Conservation (phyloP, 139 green algal genomes). For the Chlamydomonas sp. region DNA sequence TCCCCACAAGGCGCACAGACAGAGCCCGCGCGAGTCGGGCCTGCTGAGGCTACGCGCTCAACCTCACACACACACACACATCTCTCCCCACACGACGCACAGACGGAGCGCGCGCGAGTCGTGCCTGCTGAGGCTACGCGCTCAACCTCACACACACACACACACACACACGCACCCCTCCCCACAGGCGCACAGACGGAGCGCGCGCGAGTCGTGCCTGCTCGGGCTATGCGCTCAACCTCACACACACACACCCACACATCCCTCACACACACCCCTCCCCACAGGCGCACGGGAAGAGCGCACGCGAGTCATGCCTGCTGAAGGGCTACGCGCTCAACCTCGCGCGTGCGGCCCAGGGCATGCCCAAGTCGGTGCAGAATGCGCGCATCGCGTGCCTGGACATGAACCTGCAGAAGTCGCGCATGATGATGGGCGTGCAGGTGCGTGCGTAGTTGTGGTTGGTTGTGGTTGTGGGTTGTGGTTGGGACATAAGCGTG, state of each 20-base stretch:
- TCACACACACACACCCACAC: too few species aligned
- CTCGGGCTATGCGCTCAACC: slow-evolving; percentile 66
- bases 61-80: slow-evolving; percentile 93
- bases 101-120: slow-evolving; percentile 40
- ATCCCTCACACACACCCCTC: too few species aligned
- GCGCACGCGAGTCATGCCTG: slow-evolving; percentile 69
- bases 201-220: background rate
- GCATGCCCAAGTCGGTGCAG: slow-evolving; percentile 33
- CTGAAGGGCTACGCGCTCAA: slow-evolving; percentile 96
- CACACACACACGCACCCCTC: slow-evolving; percentile 82
- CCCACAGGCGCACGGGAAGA: slow-evolving; percentile 92
- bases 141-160: slow-evolving; percentile 92
- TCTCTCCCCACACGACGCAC: slow-evolving; percentile 78
- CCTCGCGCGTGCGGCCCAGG: slow-evolving; percentile 76
- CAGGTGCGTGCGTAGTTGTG: slow-evolving; percentile 60
- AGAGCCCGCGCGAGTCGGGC: slow-evolving; percentile 47
- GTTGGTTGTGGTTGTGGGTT: too few species aligned
- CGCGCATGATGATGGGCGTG: slow-evolving; percentile 81
- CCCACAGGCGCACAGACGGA: slow-evolving; percentile 80
- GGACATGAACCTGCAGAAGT: slow-evolving; percentile 93
- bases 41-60: slow-evolving; percentile 68
- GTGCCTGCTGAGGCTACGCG: slow-evolving; percentile 47
- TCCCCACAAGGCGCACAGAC: too few species aligned
- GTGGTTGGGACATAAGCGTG: background rate
- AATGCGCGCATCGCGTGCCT: slow-evolving; percentile 78